phyloP scores from a whole-genome alignment of 495 filamentous ascomycete species.

The Aspergillus mulundensis region DNA sequence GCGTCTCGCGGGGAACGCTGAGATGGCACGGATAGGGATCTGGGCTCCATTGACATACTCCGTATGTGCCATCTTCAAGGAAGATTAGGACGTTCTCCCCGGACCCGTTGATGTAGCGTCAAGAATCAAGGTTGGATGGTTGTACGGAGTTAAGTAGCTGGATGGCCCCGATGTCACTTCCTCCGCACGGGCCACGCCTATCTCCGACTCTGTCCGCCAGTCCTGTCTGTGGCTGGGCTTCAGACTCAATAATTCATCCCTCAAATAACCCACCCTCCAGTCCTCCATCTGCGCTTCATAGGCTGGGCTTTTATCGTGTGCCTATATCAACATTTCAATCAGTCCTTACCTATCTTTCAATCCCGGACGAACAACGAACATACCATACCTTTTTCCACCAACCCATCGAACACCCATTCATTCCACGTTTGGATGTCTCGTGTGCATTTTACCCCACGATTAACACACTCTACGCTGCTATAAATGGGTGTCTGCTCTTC shows the following conservation, averaged over 20 bases:
- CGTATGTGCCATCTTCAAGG: too few species aligned
- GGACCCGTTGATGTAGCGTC: background rate
- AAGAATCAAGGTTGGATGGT: background rate
- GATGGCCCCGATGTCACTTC: conserved; percentile 7
- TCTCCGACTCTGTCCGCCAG: conserved; percentile 8
- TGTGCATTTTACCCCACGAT: conserved; percentile 22
- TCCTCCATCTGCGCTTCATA: conserved; percentile 11
- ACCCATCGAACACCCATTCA: background rate
- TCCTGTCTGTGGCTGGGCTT: background rate
- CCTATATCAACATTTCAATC: conserved; percentile 1
- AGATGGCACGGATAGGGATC: too few species aligned
- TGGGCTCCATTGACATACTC: too few species aligned
- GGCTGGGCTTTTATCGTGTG: conserved; percentile 8
- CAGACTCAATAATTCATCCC: background rate
- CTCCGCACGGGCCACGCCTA: conserved; percentile 13
- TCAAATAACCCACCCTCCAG: background rate
- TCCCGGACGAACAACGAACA: background rate
- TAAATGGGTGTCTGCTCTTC: conserved; percentile 52
- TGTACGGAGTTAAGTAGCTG: background rate
- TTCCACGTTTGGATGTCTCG: conserved; percentile 25
- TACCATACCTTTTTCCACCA: background rate
- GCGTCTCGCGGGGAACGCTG: too few species aligned
- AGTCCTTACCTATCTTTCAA: conserved; percentile 5
- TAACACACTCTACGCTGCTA: conserved; percentile 6
- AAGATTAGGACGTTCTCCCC: too few species aligned